Conservation (phyloP, 176 grass and related monocot species). For the Triticum turgidum region DNA sequence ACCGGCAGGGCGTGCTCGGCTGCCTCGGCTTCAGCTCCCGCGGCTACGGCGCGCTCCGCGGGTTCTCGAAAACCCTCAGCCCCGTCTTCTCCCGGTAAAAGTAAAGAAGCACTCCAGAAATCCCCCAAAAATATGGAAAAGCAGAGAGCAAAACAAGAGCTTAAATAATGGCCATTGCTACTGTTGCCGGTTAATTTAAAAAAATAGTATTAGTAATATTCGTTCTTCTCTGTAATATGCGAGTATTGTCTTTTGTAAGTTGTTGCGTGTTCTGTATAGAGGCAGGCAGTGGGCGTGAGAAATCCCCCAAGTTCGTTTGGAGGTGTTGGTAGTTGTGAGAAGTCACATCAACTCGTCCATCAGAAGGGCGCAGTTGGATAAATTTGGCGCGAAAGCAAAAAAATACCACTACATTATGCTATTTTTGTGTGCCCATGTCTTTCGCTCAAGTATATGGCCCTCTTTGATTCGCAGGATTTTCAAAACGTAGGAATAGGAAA, state of each 20-base stretch:
- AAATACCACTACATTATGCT: background rate
- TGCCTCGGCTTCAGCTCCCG: constrained; percentile 90
- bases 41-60: constrained; percentile 81
- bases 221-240: background rate
- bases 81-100: constrained; percentile 86
- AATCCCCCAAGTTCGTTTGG: background rate
- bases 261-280: constrained; percentile 26
- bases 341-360: constrained; percentile 42
- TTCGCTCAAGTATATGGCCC: background rate
- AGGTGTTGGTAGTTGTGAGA: constrained; percentile 1
- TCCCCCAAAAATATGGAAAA: background rate
- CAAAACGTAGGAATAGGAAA: too few species aligned
- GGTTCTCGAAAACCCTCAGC: constrained; percentile 77
- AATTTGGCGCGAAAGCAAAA: constrained; percentile 31
- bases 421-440: constrained; percentile 1
- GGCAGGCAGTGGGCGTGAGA: background rate
- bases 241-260: background rate
- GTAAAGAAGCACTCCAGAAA: background rate
- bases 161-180: background rate
- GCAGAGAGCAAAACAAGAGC: background rate
- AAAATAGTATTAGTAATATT: background rate
- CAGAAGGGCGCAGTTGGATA: background rate
- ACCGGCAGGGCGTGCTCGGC: constrained; percentile 83
- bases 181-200: background rate
- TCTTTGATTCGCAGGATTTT: too few species aligned